Evolutionary conservation across 2,329 filamentous ascomycete species (phyloP), one percentile per base, ranked within the genome.

Genomic region (Colletotrichum australisinense): DNA sequence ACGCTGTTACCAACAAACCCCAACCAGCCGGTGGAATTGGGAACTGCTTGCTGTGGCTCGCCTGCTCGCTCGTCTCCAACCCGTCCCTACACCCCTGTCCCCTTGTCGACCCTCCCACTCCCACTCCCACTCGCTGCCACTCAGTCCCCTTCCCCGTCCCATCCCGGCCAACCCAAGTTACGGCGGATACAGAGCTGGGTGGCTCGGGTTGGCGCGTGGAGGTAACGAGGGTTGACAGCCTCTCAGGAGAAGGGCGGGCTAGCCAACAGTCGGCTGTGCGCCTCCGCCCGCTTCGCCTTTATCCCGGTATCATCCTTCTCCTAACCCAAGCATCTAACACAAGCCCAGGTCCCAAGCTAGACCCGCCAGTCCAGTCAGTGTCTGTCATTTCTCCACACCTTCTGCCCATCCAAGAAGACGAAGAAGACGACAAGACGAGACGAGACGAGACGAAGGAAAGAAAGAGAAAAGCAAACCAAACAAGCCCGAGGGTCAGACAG

Each of bases 221-320:
- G 60, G 70, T 52, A 72, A 24, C 55, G 67, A 74, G 56, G 63
- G 68, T 72, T 63, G 71, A 62, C 71, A 73, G 67, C 67, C 71
- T 66, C 67, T 73, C 46, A 72, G 69, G 30, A 58, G 64, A 68
- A 57, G 65, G 71, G 62, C 71, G 46, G 59, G 62, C 72, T 74
- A 71, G 67, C 72, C 67, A 74, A 74, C 72, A 74, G 67, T 74
- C 72, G 68, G 72, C 68, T 72, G 62, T 72, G 72, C 67, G 67
- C 72, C 68, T 72, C 72, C 57, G 62, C 72, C 68, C 72, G 72
- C 72, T 74, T 72, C 52, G 72, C 72, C 72, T 74, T 74, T 74
- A 74, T 74, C 72, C 72, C 72, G 68, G 72, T 72, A 74, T 74
- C 72, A 74, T 72, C 72, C 72, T 74, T 58, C 68, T 74, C 63